Conservation (phyloP, 805 yeast genomes). For the Candida verbasci region DNA sequence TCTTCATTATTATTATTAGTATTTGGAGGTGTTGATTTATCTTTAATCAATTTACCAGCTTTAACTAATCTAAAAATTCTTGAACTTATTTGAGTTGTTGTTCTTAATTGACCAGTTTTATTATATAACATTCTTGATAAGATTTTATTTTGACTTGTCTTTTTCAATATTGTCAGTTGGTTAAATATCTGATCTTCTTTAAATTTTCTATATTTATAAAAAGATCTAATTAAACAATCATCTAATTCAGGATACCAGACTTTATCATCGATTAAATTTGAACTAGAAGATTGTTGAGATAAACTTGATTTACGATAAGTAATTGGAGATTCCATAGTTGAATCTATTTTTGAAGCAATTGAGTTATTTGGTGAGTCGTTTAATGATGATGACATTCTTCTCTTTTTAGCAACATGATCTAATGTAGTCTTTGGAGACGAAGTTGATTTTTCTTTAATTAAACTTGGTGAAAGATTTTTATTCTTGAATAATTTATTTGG, state of each 20-base stretch:
- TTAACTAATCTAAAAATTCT: slow-evolving; percentile 27
- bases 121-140: slow-evolving; percentile 36
- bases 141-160: slow-evolving; percentile 36
- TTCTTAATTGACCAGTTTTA: slow-evolving; percentile 31
- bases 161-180: slow-evolving; percentile 21
- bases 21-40: slow-evolving; percentile 1
- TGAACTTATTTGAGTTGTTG: slow-evolving; percentile 34
- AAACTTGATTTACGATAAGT: slow-evolving; percentile 9
- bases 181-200: slow-evolving; percentile 19
- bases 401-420: slow-evolving; percentile 9
- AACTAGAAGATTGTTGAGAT: background rate
- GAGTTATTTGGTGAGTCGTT: slow-evolving; percentile 31
- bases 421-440: slow-evolving; percentile 1
- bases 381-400: slow-evolving; percentile 11
- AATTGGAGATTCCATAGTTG: slow-evolving; percentile 24
- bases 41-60: slow-evolving; percentile 18
- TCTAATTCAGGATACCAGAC: slow-evolving; percentile 37
- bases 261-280: slow-evolving; percentile 13
- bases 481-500: slow-evolving; percentile 23
- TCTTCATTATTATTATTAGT: slow-evolving; percentile 15
- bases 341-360: slow-evolving; percentile 33
- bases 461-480: background rate
- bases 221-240: slow-evolving; percentile 30
- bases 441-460: slow-evolving; percentile 1
- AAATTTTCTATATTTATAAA: slow-evolving; percentile 29